Evolutionary conservation across 257 asterid genomes (phyloP).

Genomic region (Ballota nigra): DNA sequence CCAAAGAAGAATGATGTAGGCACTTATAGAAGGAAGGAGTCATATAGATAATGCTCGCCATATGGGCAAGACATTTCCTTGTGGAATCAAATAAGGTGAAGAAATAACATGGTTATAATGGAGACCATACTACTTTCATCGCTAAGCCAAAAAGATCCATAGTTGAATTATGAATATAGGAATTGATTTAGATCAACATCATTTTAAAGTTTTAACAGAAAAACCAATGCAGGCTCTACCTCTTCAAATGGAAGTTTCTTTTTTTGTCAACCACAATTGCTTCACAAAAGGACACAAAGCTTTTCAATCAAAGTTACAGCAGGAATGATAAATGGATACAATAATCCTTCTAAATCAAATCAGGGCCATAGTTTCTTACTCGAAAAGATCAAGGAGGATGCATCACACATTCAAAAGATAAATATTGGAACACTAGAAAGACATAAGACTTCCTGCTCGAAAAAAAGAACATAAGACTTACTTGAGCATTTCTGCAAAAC

Average conservation of each 20-base stretch:
- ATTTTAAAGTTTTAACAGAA: too few relatives aligned
- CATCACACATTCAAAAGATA: background rate
- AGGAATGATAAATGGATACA: background rate
- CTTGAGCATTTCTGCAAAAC: constrained; percentile 99
- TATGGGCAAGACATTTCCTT: background rate
- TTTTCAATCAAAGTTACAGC: background rate
- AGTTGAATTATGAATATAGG: too few relatives aligned
- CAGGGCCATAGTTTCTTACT: background rate
- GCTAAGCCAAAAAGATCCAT: too few relatives aligned
- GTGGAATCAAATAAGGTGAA: background rate
- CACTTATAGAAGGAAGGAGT: background rate
- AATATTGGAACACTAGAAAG: constrained; percentile 5
- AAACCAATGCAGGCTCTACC: background rate
- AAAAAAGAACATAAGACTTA: constrained; percentile 29
- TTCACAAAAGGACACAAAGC: constrained; percentile 1
- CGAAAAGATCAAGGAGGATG: background rate
- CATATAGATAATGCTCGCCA: background rate
- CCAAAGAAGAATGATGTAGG: background rate
- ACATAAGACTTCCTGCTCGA: too few relatives aligned
- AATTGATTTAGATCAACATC: too few relatives aligned
- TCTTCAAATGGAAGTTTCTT: background rate
- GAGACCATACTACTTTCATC: background rate
- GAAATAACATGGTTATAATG: background rate
- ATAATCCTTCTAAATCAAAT: background rate
- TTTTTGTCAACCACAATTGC: constrained; percentile 6